Evolutionary conservation across 345 rosid species (phyloP), one percentile per base, ranked within the genome.

Genomic region (Dimocarpus longan): DNA sequence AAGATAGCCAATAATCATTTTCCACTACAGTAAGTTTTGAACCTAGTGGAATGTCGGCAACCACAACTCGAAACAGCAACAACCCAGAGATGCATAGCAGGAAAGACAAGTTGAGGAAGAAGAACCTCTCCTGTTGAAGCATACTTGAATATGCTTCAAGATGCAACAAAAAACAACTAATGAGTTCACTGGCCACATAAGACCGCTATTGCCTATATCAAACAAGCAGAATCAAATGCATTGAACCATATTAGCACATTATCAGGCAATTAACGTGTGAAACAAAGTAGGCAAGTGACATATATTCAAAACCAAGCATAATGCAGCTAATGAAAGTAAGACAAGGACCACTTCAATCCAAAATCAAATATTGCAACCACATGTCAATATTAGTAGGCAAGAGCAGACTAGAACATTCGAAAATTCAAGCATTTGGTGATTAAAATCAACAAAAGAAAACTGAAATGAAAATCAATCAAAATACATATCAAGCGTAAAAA

Each of bases 21-120:
- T 87, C 93, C 46, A 73, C 87, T 4, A 84, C 88, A 13, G 86
- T 86, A 16, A 92, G 87, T 75, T 82, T 91, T 42, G 97, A 87
- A 62, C 97, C 95, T 48, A 94, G 42, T 8, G 87, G 84, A 85
- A 94, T 84, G 71, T 89, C 84, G 12, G 97, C 86, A 82, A 77
- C 73, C 10, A 76, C 93, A 10, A 56, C 80, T 42, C 63, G 84
- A 48, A 86, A 71, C 22, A 83, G 71, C 76, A 74, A 83, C 73
- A 80, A 83, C 70, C 82, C 86, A 63, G 78, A 89, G 81, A 90
- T 56, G 83, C 65, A 77, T 21, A 87, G 71, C 59, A 88, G 52
- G 78, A 85, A 82, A 86, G 80, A 67, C 81, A 74, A 65, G 72
- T 21, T 22, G 19, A 8, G 66, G 71, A 75, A 70, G 71, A 75